These are phyloP conservation scores for Dryas alaskensis DNA, from an alignment of 306 rosid genomes.

Conservation along the genomic window DNA sequence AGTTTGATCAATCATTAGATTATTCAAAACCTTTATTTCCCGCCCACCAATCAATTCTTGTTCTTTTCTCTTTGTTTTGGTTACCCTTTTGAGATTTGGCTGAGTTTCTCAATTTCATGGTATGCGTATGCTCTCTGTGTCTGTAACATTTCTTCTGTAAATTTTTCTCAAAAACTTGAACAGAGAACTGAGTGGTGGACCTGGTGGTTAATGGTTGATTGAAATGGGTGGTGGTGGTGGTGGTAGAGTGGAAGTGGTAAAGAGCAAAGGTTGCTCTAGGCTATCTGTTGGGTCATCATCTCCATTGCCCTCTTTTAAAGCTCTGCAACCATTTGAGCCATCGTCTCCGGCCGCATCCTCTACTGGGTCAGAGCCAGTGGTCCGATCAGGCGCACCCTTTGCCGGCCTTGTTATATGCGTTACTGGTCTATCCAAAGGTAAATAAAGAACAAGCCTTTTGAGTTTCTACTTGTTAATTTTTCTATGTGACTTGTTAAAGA, in stretches of 20 bases:
- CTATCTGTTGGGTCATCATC: constrained; percentile 55
- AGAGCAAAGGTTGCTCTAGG: constrained; percentile 78
- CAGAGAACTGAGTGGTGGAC: constrained; percentile 14
- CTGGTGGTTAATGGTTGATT: constrained; percentile 14
- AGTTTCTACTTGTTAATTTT: constrained; percentile 7
- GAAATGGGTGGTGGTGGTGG: constrained; percentile 59
- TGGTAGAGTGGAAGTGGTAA: constrained; percentile 71
- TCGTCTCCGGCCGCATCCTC: constrained; percentile 70
- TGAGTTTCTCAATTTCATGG: constrained; percentile 6
- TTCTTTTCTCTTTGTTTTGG: neutral
- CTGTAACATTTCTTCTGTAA: neutral
- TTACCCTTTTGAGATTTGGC: constrained; percentile 14
- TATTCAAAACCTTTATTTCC: constrained; percentile 16
- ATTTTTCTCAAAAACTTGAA: constrained; percentile 21
- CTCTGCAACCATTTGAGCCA: constrained; percentile 48
- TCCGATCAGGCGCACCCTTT: constrained; percentile 63
- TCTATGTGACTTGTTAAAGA: neutral
- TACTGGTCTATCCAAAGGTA: constrained; percentile 94
- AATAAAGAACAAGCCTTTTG: constrained; percentile 1
- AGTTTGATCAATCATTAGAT: neutral
- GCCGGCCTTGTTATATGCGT: constrained; percentile 84
- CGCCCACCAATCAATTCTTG: constrained; percentile 26
- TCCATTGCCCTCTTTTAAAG: constrained; percentile 56
- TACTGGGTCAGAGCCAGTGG: constrained; percentile 36
- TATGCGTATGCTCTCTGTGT: constrained; percentile 6